Evolutionary conservation across 164 flowering plant genomes (phyloP).

Genomic region (Stephania cephalantha): DNA sequence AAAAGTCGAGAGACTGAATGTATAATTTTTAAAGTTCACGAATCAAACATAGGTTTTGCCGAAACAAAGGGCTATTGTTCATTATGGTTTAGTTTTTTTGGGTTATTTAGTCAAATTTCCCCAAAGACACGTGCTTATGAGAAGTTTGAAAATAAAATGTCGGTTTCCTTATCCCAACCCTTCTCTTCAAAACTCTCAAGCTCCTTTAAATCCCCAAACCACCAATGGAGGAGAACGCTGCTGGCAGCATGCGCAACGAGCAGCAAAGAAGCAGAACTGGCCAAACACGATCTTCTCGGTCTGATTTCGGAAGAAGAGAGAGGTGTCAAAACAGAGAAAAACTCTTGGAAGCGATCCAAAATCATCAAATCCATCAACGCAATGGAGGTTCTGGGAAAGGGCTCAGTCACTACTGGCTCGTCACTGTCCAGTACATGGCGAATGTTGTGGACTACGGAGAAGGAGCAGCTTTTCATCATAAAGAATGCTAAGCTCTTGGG

Average conservation of each 20-base stretch:
- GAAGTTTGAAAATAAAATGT: slow-evolving; percentile 3
- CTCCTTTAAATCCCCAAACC: slow-evolving; percentile 13
- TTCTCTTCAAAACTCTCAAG: not conserved
- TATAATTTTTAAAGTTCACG: too few relatives aligned
- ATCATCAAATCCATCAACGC: slow-evolving; percentile 65
- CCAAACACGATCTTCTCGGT: slow-evolving; percentile 55
- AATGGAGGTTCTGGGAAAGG: slow-evolving; percentile 43
- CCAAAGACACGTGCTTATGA: too few relatives aligned
- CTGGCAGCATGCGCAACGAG: slow-evolving; percentile 4
- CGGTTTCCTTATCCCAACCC: slow-evolving; percentile 3
- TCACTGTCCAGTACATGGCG: slow-evolving; percentile 91
- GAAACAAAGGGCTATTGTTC: too few relatives aligned
- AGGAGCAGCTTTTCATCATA: slow-evolving; percentile 86
- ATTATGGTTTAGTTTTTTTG: too few relatives aligned
- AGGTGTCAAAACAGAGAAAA: slow-evolving; percentile 64
- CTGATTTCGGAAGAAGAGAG: slow-evolving; percentile 79
- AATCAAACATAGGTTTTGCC: too few relatives aligned
- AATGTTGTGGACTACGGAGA: slow-evolving; percentile 95
- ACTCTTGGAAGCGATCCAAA: slow-evolving; percentile 40
- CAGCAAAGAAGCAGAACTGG: slow-evolving; percentile 28
- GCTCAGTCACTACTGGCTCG: slow-evolving; percentile 50
- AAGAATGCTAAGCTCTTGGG: slow-evolving; percentile 73
- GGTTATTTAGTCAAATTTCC: too few relatives aligned
- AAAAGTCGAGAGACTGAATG: too few relatives aligned
- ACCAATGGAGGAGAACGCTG: not conserved